phyloP scores from a whole-genome alignment of 495 filamentous ascomycete genomes.

The Daldinia loculata region DNA sequence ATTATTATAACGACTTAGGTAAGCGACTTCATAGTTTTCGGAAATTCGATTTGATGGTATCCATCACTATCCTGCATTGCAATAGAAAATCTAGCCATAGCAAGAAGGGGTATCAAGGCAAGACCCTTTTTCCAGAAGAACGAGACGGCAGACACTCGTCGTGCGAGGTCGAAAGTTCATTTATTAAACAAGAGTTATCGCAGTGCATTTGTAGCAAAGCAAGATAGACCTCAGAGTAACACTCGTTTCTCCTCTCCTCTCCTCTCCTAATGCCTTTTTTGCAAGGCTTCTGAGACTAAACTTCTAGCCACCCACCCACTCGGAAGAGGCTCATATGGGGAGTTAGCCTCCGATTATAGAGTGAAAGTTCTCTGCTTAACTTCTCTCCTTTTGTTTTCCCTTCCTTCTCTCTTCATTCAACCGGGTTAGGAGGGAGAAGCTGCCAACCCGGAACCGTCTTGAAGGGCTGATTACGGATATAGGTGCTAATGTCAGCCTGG shows the following conservation, averaged over 20 bases:
- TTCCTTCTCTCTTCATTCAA: background rate
- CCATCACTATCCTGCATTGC: background rate
- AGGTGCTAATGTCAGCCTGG: constrained; percentile 58
- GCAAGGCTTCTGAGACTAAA: background rate
- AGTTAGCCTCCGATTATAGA: background rate
- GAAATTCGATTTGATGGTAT: background rate
- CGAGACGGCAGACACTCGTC: constrained; percentile 2
- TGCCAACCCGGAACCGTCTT: background rate
- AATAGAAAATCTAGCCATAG: constrained; percentile 2
- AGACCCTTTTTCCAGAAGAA: background rate
- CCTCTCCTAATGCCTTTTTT: background rate
- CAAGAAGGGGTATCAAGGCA: constrained; percentile 4
- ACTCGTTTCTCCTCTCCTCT: constrained; percentile 1
- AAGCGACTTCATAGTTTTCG: background rate
- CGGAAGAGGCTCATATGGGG: background rate
- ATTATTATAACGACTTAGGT: background rate
- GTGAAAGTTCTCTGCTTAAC: background rate
- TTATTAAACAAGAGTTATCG: background rate
- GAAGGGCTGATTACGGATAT: constrained; percentile 52
- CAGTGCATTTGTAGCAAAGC: background rate
- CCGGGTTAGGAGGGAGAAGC: background rate
- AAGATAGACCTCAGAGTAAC: background rate
- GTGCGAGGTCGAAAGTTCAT: background rate
- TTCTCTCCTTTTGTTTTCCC: background rate
- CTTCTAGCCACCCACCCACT: background rate